Evolutionary conservation across 768 basidiomycete genomes (phyloP).

Genomic region (Cubamyces sp.): DNA sequence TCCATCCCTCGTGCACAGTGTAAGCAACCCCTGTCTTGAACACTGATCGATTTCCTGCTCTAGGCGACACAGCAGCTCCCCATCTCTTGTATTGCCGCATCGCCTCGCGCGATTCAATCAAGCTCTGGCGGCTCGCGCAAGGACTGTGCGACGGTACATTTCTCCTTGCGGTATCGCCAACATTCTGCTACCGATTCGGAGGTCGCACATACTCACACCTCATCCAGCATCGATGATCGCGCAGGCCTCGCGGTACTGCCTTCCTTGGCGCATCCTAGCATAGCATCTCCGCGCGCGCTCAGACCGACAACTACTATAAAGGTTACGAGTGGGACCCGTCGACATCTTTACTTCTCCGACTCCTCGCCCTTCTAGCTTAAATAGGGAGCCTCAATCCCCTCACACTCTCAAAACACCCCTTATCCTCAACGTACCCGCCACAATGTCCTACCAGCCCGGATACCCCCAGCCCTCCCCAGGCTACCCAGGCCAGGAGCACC

Average conservation of each 20-base stretch:
- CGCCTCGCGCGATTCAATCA: background rate
- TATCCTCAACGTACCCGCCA: background rate
- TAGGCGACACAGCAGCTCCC: background rate
- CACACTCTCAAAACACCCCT: background rate
- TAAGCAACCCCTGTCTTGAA: background rate
- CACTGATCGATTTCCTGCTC: background rate
- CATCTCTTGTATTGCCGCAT: background rate
- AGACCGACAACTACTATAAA: background rate
- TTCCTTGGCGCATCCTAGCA: background rate
- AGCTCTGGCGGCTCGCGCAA: background rate
- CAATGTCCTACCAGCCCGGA: slow-evolving; percentile 16
- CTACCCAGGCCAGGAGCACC: slow-evolving; percentile 21
- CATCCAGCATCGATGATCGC: background rate
- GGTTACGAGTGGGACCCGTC: background rate
- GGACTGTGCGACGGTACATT: background rate
- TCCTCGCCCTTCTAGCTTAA: background rate
- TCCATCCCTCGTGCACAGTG: too few relatives aligned
- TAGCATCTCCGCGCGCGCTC: background rate
- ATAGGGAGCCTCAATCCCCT: background rate
- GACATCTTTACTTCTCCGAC: background rate
- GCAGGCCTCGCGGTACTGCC: background rate
- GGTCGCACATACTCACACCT: background rate
- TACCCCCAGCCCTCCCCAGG: slow-evolving; percentile 15
- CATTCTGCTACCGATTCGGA: too few relatives aligned
- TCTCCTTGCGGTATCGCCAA: background rate